phyloP scores from a whole-genome alignment of 345 rosid species.

The Populus euphratica region DNA sequence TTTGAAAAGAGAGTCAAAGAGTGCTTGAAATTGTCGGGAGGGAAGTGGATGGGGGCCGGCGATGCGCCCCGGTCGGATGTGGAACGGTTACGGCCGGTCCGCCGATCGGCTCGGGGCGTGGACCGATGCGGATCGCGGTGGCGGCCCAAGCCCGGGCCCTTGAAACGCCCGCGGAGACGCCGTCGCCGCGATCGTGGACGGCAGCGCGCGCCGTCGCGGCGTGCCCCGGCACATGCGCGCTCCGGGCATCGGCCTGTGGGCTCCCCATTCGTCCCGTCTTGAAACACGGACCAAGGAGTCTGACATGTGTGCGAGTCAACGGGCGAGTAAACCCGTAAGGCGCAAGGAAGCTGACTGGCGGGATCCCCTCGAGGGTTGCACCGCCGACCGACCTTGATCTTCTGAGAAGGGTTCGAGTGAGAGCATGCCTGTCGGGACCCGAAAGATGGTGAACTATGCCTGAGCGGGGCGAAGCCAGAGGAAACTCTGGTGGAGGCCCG shows the following conservation, averaged over 20 bases:
- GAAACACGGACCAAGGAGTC: constrained; percentile 63
- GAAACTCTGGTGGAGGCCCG: constrained; percentile 7
- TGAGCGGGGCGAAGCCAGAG: background rate
- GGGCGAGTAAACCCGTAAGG: constrained; percentile 29
- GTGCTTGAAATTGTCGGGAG: too few species aligned
- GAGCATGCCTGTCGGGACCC: constrained; percentile 2
- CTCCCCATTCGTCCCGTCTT: constrained; percentile 50
- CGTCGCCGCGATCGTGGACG: too few species aligned
- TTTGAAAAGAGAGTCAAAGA: too few species aligned
- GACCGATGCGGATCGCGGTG: too few species aligned
- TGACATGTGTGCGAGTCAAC: constrained; percentile 48
- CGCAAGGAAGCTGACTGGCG: constrained; percentile 4
- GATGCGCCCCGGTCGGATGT: too few species aligned
- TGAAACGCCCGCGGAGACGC: too few species aligned
- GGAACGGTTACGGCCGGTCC: too few species aligned
- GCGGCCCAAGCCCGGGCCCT: too few species aligned
- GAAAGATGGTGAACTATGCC: constrained; percentile 6
- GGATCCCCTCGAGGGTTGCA: background rate
- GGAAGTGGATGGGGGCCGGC: too few species aligned
- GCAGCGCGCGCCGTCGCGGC: background rate
- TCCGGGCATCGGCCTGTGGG: constrained; percentile 32
- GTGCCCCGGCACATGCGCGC: constrained; percentile 1
- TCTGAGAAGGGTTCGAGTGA: constrained; percentile 1
- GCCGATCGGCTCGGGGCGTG: too few species aligned
- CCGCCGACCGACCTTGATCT: background rate